Percentiles rank a stretch among this genome's conserved stretches.
These are phyloP conservation scores for Cicer judaicum DNA, from an alignment of 306 rosid species.

Conservation along the genomic window DNA sequence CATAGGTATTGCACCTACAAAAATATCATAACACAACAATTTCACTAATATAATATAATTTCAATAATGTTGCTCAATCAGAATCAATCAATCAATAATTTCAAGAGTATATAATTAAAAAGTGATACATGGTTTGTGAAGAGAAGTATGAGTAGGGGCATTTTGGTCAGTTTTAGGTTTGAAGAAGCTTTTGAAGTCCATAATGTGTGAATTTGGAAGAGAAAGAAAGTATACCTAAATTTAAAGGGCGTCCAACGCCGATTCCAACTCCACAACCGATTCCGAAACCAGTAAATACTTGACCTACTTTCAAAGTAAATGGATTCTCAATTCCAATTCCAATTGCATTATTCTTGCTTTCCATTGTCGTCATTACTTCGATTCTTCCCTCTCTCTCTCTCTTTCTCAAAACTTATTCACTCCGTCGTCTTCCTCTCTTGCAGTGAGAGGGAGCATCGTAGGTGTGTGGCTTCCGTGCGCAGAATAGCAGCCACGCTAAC, in stretches of 20 bases:
- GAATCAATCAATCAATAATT: no score
- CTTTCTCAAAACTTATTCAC: neutral
- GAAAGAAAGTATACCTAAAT: constrained; percentile 69
- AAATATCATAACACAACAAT: constrained; percentile 14
- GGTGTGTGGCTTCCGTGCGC: no score
- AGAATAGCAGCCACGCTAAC: no score
- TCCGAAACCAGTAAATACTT: constrained; percentile 97
- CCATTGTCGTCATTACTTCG: constrained; percentile 52
- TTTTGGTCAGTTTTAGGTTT: constrained; percentile 45
- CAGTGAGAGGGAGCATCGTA: neutral
- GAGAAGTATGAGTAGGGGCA: constrained; percentile 7
- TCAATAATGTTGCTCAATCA: neutral
- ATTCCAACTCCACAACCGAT: constrained; percentile 89
- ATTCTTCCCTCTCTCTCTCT: neutral
- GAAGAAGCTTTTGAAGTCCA: constrained; percentile 62
- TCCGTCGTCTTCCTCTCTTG: neutral
- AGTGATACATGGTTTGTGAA: constrained; percentile 48
- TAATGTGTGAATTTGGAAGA: neutral
- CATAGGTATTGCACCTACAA: constrained; percentile 81
- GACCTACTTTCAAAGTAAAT: constrained; percentile 89
- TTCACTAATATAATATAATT: neutral
- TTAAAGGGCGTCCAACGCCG: constrained; percentile 96
- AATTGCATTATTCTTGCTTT: constrained; percentile 48
- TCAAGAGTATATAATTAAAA: no score
- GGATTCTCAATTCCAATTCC: constrained; percentile 79